Evolutionary conservation across 257 asterid genomes (phyloP), one percentile per base, ranked within the genome.

Genomic region (Forsythia viridissima): DNA sequence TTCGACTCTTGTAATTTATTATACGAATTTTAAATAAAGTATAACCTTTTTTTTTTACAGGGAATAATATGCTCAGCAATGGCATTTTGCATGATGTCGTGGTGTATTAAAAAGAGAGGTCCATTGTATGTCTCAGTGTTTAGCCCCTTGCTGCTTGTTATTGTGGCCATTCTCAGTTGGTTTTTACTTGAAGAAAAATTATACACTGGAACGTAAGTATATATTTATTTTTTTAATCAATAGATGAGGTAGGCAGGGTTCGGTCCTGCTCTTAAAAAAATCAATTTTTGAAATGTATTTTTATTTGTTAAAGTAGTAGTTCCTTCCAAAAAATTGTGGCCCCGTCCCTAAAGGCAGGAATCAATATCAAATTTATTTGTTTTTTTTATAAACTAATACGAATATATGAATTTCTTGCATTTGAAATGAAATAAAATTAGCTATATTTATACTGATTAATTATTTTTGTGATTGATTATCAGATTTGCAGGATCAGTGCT

Each of bases 161-260:
- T 95, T 38, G 97, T 92, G 79, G 98, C 99, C 11, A 71, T 90
- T 43, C 89, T 95, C 77, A 95, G 99, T 10, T 95, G 99, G 98
- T 92, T 89, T 69, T 73, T 95, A 39, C 96, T 95, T 9, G 82
- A 80, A 24, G 99, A 95, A 82, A 87, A 87, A 80, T 84, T 91
- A 44, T 89, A 84, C 68, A 70, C 69, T 3, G 97, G 98, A 70
- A 92, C 95, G 98, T 93, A 85, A 84, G 97, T 77, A 16, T 46
- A 74, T 8, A 15, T 65, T 20, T 10, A 8, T 8, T 21, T 59
- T 63, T 24, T 13, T 7, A 13, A 48, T 48, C 57, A 48, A 12
- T 13, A 9, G 16, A n/a, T 0, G 20, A n/a, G 8, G 34, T 30
- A 30, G 1, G 34, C 1, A 30, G 34, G 34, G 34, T 30, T 30